Evolutionary conservation across 169 alveolate species (phyloP).

Genomic region (Cryptosporidium parvum): DNA sequence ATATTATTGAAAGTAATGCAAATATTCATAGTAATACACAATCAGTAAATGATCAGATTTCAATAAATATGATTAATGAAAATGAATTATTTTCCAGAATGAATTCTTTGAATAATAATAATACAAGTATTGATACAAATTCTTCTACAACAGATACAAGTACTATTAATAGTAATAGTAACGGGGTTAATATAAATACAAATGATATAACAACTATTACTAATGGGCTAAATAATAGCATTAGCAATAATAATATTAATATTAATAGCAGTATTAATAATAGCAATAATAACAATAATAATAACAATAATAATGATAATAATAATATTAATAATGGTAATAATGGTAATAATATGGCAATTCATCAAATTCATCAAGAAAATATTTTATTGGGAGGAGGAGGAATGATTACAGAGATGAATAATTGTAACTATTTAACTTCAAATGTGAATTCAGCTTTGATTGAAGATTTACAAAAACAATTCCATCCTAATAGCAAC

Average conservation of each 20-base stretch:
- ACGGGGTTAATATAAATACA: not conserved
- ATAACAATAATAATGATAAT: not conserved
- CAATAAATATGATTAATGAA: slow-evolving; percentile 1
- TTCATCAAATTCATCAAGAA: not conserved
- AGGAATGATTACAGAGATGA: not conserved
- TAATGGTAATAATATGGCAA: not conserved
- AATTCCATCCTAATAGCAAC: not conserved
- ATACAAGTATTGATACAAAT: not conserved
- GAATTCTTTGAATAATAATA: not conserved
- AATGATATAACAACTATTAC: not conserved
- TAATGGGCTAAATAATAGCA: not conserved
- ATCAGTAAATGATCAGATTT: not conserved
- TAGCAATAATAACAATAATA: not conserved
- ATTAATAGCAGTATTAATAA: not conserved
- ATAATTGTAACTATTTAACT: not conserved
- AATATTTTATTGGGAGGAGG: not conserved
- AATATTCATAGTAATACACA: not conserved
- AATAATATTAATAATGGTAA: not conserved
- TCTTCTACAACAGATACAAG: not conserved
- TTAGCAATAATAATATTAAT: not conserved
- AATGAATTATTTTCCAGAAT: not conserved
- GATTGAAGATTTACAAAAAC: slow-evolving; percentile 3
- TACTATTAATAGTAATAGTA: not conserved
- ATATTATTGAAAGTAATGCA: not conserved
- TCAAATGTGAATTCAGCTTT: not conserved